Conservation (phyloP, 2,329 filamentous ascomycete genomes). For the Blumeria hordei region DNA sequence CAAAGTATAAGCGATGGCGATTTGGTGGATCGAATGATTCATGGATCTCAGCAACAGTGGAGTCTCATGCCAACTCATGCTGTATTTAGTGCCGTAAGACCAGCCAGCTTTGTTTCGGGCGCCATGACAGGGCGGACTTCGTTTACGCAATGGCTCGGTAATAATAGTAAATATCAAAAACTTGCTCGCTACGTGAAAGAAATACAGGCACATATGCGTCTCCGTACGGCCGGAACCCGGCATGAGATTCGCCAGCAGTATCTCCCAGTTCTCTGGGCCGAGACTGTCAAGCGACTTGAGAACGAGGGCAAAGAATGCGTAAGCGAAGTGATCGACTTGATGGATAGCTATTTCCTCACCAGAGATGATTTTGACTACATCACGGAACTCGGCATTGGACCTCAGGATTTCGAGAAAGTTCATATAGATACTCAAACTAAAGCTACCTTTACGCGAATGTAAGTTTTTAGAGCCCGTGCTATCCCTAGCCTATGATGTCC, state of each 20-base stretch:
- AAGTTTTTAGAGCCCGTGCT: conserved; percentile 20
- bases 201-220: conserved; percentile 89
- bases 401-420: conserved; percentile 50
- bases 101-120: conserved; percentile 68
- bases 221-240: conserved; percentile 70
- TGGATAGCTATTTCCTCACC: conserved; percentile 93
- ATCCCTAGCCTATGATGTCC: neutral
- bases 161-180: conserved; percentile 69
- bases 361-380: conserved; percentile 88
- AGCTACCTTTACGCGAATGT: conserved; percentile 69
- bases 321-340: conserved; percentile 65
- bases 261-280: conserved; percentile 65
- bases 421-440: conserved; percentile 73
- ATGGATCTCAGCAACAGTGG: conserved; percentile 95
- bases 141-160: conserved; percentile 85
- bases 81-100: conserved; percentile 80
- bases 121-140: conserved; percentile 43
- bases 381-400: conserved; percentile 70
- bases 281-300: conserved; percentile 50
- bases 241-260: conserved; percentile 92
- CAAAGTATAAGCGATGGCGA: conserved; percentile 96
- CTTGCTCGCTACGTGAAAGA: conserved; percentile 68
- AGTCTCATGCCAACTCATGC: conserved; percentile 93
- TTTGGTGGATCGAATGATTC: conserved; percentile 91
- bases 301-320: conserved; percentile 62